Evolutionary conservation across 2,329 filamentous ascomycete genomes (phyloP).

Genomic region (Alternaria alternata): DNA sequence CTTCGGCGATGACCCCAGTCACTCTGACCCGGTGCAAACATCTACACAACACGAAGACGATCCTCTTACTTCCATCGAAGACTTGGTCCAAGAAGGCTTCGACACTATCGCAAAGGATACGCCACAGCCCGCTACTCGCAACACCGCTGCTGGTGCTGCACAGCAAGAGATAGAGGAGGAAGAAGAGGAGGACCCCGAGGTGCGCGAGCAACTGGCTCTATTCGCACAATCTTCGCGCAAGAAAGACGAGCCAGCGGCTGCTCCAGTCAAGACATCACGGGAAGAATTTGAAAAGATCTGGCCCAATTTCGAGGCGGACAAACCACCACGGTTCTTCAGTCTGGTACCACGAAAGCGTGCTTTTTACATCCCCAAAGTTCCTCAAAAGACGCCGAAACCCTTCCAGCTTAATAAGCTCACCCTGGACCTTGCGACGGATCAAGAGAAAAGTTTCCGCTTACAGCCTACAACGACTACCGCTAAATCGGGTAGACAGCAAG

Average conservation of each 20-base stretch:
- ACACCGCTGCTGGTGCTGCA: slow-evolving; percentile 23
- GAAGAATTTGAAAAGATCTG: slow-evolving; percentile 82
- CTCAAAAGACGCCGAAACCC: slow-evolving; percentile 79
- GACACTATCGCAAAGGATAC: slow-evolving; percentile 20
- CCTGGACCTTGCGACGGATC: slow-evolving; percentile 84
- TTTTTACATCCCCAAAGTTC: slow-evolving; percentile 79
- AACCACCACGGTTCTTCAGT: slow-evolving; percentile 79
- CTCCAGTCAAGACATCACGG: slow-evolving; percentile 74
- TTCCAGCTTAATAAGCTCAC: slow-evolving; percentile 87
- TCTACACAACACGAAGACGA: slow-evolving; percentile 48
- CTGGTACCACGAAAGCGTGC: slow-evolving; percentile 83
- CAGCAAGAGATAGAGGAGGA: slow-evolving; percentile 42
- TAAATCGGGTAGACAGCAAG: slow-evolving; percentile 57
- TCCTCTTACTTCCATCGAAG: slow-evolving; percentile 47
- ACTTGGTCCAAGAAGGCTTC: slow-evolving; percentile 14
- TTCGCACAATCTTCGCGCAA: slow-evolving; percentile 41
- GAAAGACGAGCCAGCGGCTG: slow-evolving; percentile 62
- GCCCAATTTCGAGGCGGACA: slow-evolving; percentile 79
- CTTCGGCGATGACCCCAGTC: slow-evolving; percentile 28
- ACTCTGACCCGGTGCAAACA: slow-evolving; percentile 37
- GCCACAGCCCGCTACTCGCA: slow-evolving; percentile 28
- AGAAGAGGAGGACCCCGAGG: slow-evolving; percentile 46
- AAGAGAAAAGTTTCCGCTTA: slow-evolving; percentile 84
- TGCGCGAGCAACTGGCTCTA: slow-evolving; percentile 44
- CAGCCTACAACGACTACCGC: slow-evolving; percentile 62